A percentile compares a stretch with the other conserved stretches of the same genome.
phyloP scores from a whole-genome alignment of 495 filamentous ascomycete species.

The Acidiella bohemica region DNA sequence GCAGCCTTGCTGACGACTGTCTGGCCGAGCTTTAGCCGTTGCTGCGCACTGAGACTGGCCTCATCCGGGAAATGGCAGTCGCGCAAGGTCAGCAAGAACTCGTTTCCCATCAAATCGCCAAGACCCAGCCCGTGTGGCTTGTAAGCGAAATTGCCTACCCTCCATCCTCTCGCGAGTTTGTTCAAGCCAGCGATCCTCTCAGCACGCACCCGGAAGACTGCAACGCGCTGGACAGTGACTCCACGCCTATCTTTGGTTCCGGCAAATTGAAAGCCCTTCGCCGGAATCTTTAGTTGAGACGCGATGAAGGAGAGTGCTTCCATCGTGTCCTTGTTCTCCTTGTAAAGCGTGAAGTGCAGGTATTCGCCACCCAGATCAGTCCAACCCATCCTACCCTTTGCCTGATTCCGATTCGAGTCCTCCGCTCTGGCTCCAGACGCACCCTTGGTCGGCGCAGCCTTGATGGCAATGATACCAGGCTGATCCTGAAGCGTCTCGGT shows the following conservation, averaged over 20 bases:
- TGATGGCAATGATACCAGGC: constrained; percentile 42
- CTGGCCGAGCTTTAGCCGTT: constrained; percentile 29
- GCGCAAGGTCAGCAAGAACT: constrained; percentile 80
- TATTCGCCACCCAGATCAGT: constrained; percentile 59
- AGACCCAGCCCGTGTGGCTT: constrained; percentile 54
- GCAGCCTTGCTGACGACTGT: constrained; percentile 44
- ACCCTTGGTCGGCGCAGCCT: constrained; percentile 29
- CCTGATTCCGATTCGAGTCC: constrained; percentile 18
- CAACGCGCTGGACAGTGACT: constrained; percentile 74
- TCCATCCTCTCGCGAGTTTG: constrained; percentile 44
- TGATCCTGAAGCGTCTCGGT: constrained; percentile 42
- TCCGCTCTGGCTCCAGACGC: constrained; percentile 20
- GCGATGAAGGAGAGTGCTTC: constrained; percentile 66
- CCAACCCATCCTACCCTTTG: constrained; percentile 37
- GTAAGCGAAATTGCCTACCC: constrained; percentile 68
- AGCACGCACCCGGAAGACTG: constrained; percentile 50
- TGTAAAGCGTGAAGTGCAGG: constrained; percentile 87
- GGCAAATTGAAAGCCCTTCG: constrained; percentile 65
- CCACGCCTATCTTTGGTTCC: constrained; percentile 91
- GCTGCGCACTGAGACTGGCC: constrained; percentile 30
- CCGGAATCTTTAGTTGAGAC: constrained; percentile 50
- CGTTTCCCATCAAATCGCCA: constrained; percentile 74
- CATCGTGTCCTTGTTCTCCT: constrained; percentile 98
- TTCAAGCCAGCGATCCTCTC: constrained; percentile 52
- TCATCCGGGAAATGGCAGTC: constrained; percentile 54